Evolutionary conservation across 1,284 basidiomycete genomes (phyloP).

Genomic region (Phenoliferia sp.): DNA sequence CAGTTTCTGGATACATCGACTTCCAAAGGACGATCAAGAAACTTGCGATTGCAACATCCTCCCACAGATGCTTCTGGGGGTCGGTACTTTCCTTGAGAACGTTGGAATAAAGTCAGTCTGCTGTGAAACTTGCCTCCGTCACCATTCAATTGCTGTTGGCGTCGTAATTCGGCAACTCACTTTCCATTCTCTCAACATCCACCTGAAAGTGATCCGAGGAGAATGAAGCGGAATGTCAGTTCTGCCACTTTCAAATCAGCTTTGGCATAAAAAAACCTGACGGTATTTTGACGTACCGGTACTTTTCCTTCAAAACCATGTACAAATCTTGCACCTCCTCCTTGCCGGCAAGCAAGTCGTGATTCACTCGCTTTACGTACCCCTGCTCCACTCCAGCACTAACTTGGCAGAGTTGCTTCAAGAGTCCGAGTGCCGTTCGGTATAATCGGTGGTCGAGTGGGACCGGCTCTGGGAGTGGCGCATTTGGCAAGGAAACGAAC

Average conservation of each 20-base stretch:
- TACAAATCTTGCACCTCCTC: slow-evolving; percentile 87
- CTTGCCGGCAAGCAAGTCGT: slow-evolving; percentile 72
- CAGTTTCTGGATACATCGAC: slow-evolving; percentile 55
- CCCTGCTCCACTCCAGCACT: slow-evolving; percentile 72
- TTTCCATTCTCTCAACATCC: slow-evolving; percentile 14
- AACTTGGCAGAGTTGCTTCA: slow-evolving; percentile 78
- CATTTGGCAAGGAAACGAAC: slow-evolving; percentile 43
- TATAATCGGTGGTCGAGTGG: slow-evolving; percentile 59
- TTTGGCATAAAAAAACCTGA: neutral
- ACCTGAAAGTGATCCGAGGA: slow-evolving; percentile 31
- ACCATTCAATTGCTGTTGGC: no score
- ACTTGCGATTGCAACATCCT: slow-evolving; percentile 86
- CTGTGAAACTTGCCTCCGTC: no score
- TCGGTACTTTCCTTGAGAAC: slow-evolving; percentile 60
- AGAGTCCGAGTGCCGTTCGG: slow-evolving; percentile 70
- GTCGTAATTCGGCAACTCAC: neutral
- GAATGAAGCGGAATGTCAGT: slow-evolving; percentile 9
- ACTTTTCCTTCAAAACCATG: slow-evolving; percentile 71
- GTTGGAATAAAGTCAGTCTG: no score
- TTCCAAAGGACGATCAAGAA: slow-evolving; percentile 90
- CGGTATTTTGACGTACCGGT: slow-evolving; percentile 46
- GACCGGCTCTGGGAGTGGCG: slow-evolving; percentile 9
- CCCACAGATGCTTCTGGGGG: slow-evolving; percentile 76
- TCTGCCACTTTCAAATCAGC: neutral
- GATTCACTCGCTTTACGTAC: slow-evolving; percentile 79